Percentiles rank a stretch among this genome's conserved stretches.
Conservation (phyloP, 2,329 filamentous ascomycete genomes). For the Didymella sp. region DNA sequence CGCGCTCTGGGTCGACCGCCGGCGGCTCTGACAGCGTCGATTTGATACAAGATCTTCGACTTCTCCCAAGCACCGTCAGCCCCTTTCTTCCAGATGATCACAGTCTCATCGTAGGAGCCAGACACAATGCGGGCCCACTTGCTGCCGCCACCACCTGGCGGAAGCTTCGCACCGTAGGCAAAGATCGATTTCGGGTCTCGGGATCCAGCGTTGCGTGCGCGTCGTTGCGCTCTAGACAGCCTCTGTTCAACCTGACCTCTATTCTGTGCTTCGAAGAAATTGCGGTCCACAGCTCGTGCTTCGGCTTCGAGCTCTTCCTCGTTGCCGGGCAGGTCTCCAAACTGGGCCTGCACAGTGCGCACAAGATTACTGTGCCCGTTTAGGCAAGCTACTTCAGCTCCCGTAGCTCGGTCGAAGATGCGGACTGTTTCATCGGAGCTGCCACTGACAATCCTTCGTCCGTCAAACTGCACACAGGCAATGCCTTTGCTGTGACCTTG, state of each 20-base stretch:
- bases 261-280: conserved; percentile 69
- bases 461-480: conserved; percentile 96
- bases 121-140: conserved; percentile 94
- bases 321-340: conserved; percentile 85
- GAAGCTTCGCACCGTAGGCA: conserved; percentile 83
- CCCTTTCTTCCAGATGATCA: conserved; percentile 93
- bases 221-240: conserved; percentile 45
- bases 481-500: conserved; percentile 93
- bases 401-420: conserved; percentile 87
- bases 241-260: conserved; percentile 52
- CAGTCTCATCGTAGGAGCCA: conserved; percentile 93
- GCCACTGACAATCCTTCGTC: conserved; percentile 89
- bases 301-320: conserved; percentile 75
- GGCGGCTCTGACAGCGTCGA: conserved; percentile 65
- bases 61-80: conserved; percentile 84
- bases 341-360: conserved; percentile 92
- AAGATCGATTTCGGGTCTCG: conserved; percentile 76
- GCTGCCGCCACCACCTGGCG: conserved; percentile 88
- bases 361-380: conserved; percentile 84
- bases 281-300: conserved; percentile 74
- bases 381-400: conserved; percentile 87
- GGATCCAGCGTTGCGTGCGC: conserved; percentile 71
- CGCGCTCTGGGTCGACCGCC: conserved; percentile 51
- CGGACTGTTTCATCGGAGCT: conserved; percentile 96
- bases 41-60: conserved; percentile 76